A percentile compares a stretch with the other conserved stretches of the same genome.
Evolutionary conservation across 2,329 filamentous ascomycete species (phyloP).

Genomic region (Phoma sp.): DNA sequence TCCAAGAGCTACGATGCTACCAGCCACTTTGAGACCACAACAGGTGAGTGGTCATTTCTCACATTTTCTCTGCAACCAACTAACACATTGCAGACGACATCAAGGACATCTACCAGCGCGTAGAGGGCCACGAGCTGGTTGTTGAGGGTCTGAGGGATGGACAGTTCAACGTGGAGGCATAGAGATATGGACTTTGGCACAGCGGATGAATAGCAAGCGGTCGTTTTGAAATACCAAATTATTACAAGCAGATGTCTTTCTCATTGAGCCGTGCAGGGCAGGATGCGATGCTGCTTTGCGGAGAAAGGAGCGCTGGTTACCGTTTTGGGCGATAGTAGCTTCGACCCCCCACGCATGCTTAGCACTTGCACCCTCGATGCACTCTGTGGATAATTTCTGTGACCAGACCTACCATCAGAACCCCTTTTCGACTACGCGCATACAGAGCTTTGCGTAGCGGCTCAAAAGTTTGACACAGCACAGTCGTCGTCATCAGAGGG

Average conservation of each 20-base stretch:
- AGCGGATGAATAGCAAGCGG: slow-evolving; percentile 15
- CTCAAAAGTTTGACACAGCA: not conserved
- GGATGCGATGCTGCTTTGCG: not conserved
- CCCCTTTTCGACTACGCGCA: not conserved
- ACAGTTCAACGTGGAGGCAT: slow-evolving; percentile 68
- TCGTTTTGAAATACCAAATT: slow-evolving; percentile 20
- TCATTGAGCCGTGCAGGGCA: not conserved
- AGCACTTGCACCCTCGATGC: not conserved
- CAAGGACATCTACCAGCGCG: slow-evolving; percentile 87
- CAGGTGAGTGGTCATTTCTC: slow-evolving; percentile 53
- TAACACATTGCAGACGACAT: slow-evolving; percentile 76
- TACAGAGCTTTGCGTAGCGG: not conserved
- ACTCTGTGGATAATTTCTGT: not conserved
- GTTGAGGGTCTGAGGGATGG: slow-evolving; percentile 87
- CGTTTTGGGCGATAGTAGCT: slow-evolving; percentile 15
- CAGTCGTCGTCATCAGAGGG: slow-evolving; percentile 8
- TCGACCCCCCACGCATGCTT: slow-evolving; percentile 1
- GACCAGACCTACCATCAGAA: not conserved
- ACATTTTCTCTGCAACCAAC: not conserved
- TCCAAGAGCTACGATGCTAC: slow-evolving; percentile 98
- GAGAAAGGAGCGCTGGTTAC: slow-evolving; percentile 9
- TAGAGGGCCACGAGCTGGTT: slow-evolving; percentile 81
- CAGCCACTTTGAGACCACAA: slow-evolving; percentile 94
- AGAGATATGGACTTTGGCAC: slow-evolving; percentile 14
- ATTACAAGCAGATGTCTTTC: not conserved